Conservation (phyloP, 306 rosid genomes). For the Amphicarpaea edgeworthii region DNA sequence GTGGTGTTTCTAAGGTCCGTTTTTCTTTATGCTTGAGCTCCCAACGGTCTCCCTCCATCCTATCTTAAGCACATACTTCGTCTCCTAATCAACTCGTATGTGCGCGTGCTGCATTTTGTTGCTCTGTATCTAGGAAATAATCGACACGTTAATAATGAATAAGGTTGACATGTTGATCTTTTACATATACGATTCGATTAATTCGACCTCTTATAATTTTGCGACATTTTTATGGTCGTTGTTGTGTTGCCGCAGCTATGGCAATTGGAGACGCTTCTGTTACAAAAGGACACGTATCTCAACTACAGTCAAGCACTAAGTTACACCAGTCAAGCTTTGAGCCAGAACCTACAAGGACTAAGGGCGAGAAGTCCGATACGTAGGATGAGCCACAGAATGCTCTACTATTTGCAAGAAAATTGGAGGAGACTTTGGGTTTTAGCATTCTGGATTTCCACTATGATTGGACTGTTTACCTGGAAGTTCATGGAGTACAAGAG, state of each 20-base stretch:
- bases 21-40: too few species aligned
- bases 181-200: conserved; percentile 22
- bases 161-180: conserved; percentile 42
- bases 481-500: conserved; percentile 76
- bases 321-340: conserved; percentile 94
- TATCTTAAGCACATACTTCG: too few species aligned
- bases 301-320: conserved; percentile 96
- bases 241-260: conserved; percentile 66
- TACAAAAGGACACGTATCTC: conserved; percentile 90
- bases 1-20: too few species aligned
- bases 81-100: too few species aligned
- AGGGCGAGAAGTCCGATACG: conserved; percentile 70
- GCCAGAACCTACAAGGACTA: conserved; percentile 92
- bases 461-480: conserved; percentile 82
- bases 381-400: conserved; percentile 62
- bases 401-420: conserved; percentile 83
- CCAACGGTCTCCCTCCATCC: too few species aligned
- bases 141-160: too few species aligned
- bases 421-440: conserved; percentile 92
- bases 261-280: conserved; percentile 90
- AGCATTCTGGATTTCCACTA: conserved; percentile 64
- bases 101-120: too few species aligned
- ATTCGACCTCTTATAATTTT: conserved; percentile 36
- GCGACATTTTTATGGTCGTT: conserved; percentile 22
- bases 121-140: too few species aligned